Evolutionary conservation across 1,284 basidiomycete species (phyloP).

Genomic region (Pseudozyma sp.): DNA sequence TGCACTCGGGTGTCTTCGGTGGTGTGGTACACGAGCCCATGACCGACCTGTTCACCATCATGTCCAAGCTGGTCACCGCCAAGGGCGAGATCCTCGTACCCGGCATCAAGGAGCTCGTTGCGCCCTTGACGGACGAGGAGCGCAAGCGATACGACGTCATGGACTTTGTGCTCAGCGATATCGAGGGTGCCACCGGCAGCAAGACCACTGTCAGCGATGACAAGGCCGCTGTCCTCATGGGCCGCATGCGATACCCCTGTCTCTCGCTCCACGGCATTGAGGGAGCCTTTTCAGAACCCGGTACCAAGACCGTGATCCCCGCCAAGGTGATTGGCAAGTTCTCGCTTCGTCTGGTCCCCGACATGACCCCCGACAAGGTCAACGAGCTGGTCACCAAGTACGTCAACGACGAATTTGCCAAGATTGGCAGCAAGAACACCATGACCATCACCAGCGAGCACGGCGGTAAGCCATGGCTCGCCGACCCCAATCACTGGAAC

Average conservation of each 20-base stretch:
- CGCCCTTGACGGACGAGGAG: constrained; percentile 81
- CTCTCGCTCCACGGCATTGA: constrained; percentile 96
- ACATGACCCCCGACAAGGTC: constrained; percentile 76
- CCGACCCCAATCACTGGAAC: constrained; percentile 81
- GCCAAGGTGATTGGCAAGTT: constrained; percentile 81
- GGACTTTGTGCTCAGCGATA: constrained; percentile 73
- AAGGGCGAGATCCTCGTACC: constrained; percentile 88
- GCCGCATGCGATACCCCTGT: constrained; percentile 78
- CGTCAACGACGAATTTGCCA: constrained; percentile 62
- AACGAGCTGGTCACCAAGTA: constrained; percentile 62
- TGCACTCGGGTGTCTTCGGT: constrained; percentile 80
- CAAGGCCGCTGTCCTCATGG: constrained; percentile 88
- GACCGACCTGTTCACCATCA: constrained; percentile 74
- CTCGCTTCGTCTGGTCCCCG: constrained; percentile 77
- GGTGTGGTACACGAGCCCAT: constrained; percentile 72
- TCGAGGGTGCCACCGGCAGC: constrained; percentile 83
- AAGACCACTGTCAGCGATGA: constrained; percentile 81
- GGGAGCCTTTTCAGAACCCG: constrained; percentile 83
- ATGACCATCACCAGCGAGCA: constrained; percentile 58
- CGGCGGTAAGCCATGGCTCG: constrained; percentile 67
- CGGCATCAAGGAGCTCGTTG: constrained; percentile 89
- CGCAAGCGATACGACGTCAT: constrained; percentile 72
- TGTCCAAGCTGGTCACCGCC: constrained; percentile 83
- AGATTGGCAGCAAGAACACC: constrained; percentile 67
- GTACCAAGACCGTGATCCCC: constrained; percentile 91